phyloP scores from a whole-genome alignment of 345 rosid genomes.

The Balakata baccata region DNA sequence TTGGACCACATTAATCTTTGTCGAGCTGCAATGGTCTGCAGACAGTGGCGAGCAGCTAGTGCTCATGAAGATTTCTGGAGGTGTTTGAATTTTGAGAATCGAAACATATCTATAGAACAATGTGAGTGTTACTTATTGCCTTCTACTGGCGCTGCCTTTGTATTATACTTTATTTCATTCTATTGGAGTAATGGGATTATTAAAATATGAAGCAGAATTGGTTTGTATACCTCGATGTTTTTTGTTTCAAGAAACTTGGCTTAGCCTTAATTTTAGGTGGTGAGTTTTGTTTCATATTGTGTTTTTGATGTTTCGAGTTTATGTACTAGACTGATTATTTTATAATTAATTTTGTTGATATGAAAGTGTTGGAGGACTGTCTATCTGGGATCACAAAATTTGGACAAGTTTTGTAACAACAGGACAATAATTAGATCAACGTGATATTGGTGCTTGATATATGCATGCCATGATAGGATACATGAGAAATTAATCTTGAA shows the following conservation, averaged over 20 bases:
- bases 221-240: neutral
- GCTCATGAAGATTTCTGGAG: slow-evolving; percentile 98
- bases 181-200: neutral
- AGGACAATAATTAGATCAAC: neutral
- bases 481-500: neutral
- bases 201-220: neutral
- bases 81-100: slow-evolving; percentile 77
- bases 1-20: slow-evolving; percentile 72
- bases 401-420: neutral
- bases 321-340: neutral
- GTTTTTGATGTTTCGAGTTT: neutral
- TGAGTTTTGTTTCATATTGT: neutral
- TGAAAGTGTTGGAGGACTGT: neutral
- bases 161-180: too few species aligned
- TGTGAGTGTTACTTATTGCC: slow-evolving; percentile 49
- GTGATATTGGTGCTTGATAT: neutral
- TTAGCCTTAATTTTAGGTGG: neutral
- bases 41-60: slow-evolving; percentile 92
- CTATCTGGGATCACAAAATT: neutral
- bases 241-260: neutral
- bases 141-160: neutral
- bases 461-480: neutral
- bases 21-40: slow-evolving; percentile 85
- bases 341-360: neutral
- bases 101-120: slow-evolving; percentile 69